These are phyloP conservation scores for Chara braunii DNA, from an alignment of 139 green algal genomes.

Conservation along the genomic window DNA sequence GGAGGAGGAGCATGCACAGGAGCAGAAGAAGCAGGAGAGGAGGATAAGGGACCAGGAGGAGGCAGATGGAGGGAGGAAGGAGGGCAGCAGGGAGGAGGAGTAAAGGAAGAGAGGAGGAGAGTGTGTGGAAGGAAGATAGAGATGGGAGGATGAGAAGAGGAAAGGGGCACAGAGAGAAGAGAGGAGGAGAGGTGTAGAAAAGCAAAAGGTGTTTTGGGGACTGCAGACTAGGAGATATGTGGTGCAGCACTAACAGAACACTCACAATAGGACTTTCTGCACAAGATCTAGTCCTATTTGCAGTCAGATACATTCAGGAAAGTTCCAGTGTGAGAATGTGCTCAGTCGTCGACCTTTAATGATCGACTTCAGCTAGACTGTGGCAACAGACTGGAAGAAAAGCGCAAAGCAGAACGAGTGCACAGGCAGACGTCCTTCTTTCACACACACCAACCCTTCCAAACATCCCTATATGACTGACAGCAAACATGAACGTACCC, in stretches of 20 bases:
- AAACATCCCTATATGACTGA: too few relatives aligned
- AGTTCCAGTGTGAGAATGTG: too few relatives aligned
- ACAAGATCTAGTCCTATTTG: background rate
- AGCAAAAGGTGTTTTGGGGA: background rate
- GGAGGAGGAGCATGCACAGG: too few relatives aligned
- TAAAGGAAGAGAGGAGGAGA: conserved; percentile 1
- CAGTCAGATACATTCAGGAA: too few relatives aligned
- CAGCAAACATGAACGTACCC: conserved; percentile 45
- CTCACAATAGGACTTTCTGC: background rate
- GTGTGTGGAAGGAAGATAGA: conserved; percentile 10
- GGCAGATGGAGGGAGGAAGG: background rate
- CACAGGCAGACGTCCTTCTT: too few relatives aligned
- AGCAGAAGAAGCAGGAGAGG: too few relatives aligned
- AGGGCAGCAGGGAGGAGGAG: background rate
- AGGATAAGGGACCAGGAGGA: too few relatives aligned
- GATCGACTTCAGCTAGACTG: too few relatives aligned
- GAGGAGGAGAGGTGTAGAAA: background rate
- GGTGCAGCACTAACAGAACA: background rate
- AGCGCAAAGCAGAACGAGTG: too few relatives aligned
- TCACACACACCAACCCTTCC: too few relatives aligned
- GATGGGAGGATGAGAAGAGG: background rate
- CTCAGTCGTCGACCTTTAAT: too few relatives aligned
- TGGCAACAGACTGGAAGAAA: too few relatives aligned
- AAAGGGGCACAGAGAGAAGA: background rate
- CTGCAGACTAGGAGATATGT: background rate